Conservation (phyloP, 805 yeast species). For the Kodamaea fukazawae region DNA sequence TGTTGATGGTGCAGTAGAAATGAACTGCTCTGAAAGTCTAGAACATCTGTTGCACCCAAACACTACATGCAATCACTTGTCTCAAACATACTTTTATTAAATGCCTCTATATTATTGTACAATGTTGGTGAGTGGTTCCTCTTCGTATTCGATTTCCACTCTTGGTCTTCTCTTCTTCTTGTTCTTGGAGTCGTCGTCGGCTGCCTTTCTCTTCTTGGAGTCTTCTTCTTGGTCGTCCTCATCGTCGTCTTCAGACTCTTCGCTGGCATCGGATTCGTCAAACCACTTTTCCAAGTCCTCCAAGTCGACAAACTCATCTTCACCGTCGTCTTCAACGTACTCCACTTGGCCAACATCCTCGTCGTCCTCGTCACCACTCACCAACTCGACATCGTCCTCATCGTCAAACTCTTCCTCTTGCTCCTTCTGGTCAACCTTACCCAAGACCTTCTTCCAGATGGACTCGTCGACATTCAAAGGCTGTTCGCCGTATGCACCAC, state of each 20-base stretch:
- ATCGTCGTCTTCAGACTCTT: conserved; percentile 30
- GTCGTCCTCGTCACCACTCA: conserved; percentile 49
- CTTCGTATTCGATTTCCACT: conserved; percentile 82
- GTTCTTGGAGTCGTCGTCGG: conserved; percentile 34
- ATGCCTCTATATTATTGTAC: conserved; percentile 14
- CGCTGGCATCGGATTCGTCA: conserved; percentile 41
- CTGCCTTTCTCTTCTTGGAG: conserved; percentile 25
- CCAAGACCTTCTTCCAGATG: conserved; percentile 92
- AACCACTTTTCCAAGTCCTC: conserved; percentile 93
- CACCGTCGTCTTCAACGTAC: conserved; percentile 87
- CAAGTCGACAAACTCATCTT: conserved; percentile 87
- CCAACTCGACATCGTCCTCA: conserved; percentile 52
- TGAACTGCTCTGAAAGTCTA: no score
- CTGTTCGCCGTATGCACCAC: conserved; percentile 98
- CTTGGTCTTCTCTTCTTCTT: conserved; percentile 63
- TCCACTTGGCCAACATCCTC: conserved; percentile 72
- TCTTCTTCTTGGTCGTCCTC: conserved; percentile 36
- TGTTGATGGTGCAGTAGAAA: no score
- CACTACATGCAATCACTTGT: no score
- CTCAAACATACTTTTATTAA: no score
- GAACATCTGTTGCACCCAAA: no score
- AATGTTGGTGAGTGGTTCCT: conserved; percentile 35
- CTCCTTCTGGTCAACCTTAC: conserved; percentile 53
- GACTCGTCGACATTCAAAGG: conserved; percentile 95
- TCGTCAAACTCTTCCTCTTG: conserved; percentile 64